Conservation (phyloP, 495 filamentous ascomycete genomes). For the Aspergillus campestris region DNA sequence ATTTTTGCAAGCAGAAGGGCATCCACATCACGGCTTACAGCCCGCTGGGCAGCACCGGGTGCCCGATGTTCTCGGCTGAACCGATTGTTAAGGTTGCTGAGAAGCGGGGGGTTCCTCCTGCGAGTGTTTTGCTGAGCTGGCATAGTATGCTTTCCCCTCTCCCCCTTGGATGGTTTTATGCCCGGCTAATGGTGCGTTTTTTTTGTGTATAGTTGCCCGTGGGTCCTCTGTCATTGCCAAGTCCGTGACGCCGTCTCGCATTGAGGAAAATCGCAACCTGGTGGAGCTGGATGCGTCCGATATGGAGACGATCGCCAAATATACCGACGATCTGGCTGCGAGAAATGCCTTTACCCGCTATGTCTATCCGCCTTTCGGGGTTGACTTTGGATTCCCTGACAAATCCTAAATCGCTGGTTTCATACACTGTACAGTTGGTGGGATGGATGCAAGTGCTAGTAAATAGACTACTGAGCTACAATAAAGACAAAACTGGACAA, state of each 20-base stretch:
- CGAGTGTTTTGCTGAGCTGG: conserved; percentile 63
- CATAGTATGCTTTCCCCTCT: conserved; percentile 45
- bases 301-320: conserved; percentile 53
- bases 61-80: conserved; percentile 60
- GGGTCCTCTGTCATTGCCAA: conserved; percentile 71
- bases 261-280: conserved; percentile 64
- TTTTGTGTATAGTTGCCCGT: conserved; percentile 46
- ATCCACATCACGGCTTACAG: conserved; percentile 72
- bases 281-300: conserved; percentile 60
- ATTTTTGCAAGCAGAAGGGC: conserved; percentile 62
- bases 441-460: background rate
- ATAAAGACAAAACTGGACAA: background rate
- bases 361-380: conserved; percentile 71
- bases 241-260: conserved; percentile 65
- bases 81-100: conserved; percentile 60
- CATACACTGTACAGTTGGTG: no score
- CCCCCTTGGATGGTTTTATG: background rate
- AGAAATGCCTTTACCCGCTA: conserved; percentile 58
- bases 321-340: conserved; percentile 48
- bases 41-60: conserved; percentile 69
- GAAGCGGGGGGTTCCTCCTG: conserved; percentile 55
- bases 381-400: conserved; percentile 72
- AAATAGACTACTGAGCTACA: background rate
- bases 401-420: conserved; percentile 29
- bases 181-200: background rate